Percentiles rank a stretch among this genome's conserved stretches.
Evolutionary conservation across 2,329 filamentous ascomycete species (phyloP).

Genomic region (Exutisphaerella laricina): DNA sequence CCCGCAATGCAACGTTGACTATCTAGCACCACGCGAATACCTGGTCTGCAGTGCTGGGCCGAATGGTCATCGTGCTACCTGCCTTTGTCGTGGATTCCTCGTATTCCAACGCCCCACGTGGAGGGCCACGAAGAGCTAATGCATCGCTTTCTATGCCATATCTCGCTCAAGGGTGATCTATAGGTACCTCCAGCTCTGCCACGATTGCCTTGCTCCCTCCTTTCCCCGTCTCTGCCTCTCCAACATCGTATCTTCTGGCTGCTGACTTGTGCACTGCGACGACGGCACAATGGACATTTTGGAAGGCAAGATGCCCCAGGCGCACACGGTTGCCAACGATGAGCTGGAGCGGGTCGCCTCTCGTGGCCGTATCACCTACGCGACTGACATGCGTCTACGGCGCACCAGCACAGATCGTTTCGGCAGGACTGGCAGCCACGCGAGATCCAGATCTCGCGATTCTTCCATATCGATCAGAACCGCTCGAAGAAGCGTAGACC

Average conservation of each 20-base stretch:
- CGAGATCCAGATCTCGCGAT: slow-evolving; percentile 25
- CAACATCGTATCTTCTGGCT: too few species aligned
- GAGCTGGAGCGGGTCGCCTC: slow-evolving; percentile 13
- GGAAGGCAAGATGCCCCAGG: slow-evolving; percentile 9
- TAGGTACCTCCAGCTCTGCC: slow-evolving; percentile 6
- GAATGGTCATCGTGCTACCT: too few species aligned
- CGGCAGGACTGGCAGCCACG: slow-evolving; percentile 9
- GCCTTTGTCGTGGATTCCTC: neutral
- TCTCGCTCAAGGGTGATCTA: slow-evolving; percentile 6
- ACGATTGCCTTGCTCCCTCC: slow-evolving; percentile 1
- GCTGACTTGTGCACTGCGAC: neutral
- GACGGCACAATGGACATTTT: slow-evolving; percentile 8
- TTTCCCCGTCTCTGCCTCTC: neutral
- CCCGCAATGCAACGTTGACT: too few species aligned
- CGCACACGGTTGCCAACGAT: slow-evolving; percentile 8
- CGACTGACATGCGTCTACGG: slow-evolving; percentile 11
- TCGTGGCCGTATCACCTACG: slow-evolving; percentile 22
- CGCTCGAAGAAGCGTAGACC: slow-evolving; percentile 38
- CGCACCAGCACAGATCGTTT: slow-evolving; percentile 12
- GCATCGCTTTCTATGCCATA: slow-evolving; percentile 11
- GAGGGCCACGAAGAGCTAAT: slow-evolving; percentile 6
- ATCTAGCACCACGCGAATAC: too few species aligned
- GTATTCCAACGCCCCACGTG: slow-evolving; percentile 7
- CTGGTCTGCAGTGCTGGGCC: too few species aligned
- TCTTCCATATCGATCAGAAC: slow-evolving; percentile 34